Base-by-base conservation (phyloP, 2,329 filamentous ascomycete genomes). In the Helotiales sp. region DNA sequence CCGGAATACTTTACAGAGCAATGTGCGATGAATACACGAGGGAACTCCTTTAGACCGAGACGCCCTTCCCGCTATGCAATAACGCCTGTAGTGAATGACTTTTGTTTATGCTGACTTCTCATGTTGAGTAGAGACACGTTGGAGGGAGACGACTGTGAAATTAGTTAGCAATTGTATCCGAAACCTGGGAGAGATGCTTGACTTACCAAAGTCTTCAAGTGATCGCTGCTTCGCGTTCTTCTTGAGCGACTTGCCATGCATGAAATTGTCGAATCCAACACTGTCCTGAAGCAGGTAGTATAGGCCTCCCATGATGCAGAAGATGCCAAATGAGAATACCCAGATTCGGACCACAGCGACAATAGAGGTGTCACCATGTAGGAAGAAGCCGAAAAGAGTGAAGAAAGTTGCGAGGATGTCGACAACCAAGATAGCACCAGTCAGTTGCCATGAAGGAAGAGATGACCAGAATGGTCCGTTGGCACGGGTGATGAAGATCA, bases 401-500 rank as follows among this genome's bases (percentile, higher is more conserved):
- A 96, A 96, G 74, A 91, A 81, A 36, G 91, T 96, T 63, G 91
- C 91, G 58, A 96, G 76, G 67, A 95, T 82, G 71, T 96, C 91
- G 70, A 96, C 91, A 50, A 91, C 66, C 48, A 95, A 73, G 64
- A 96, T 91, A 63, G 91, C 91, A 61, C 87, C 87, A 55, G 81
- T 75, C 44, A 96, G 81, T 76, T 96, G 90, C 89, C 90, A 93
- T 60, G 91, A 96, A 59, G 92, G 91, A 58, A 91, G 84, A 24
- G 89, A 93, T 2, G 89, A 92, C 91, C 91, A 96, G 83, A 96
- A 93, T 54, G 91, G 90, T 70, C 91, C 91, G 76, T 93, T 93
- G 77, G 91, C 89, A 81, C 92, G 91, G 64, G 91, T 96, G 77
- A 96, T 93, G 81, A 96, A 96, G 76, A 96, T 96, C 52, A 96